Percentiles rank a stretch among this genome's conserved stretches.
These are phyloP conservation scores for Solanum corneliomulleri DNA, from an alignment of 257 asterid genomes.

Conservation along the genomic window DNA sequence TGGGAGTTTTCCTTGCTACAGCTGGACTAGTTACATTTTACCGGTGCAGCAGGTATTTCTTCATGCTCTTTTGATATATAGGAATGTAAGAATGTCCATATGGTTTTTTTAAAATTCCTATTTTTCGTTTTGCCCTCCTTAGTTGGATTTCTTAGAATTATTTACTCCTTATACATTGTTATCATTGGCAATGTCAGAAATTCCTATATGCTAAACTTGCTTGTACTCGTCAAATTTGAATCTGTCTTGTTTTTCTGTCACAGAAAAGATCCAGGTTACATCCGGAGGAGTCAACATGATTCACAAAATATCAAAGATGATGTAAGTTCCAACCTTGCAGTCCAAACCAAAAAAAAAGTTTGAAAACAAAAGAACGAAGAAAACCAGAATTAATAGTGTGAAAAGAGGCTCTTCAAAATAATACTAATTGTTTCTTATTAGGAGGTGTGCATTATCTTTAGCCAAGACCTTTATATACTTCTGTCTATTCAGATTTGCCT, in stretches of 20 bases:
- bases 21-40: slow-evolving; percentile 65
- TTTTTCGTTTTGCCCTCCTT: not conserved
- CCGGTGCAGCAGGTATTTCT: slow-evolving; percentile 84
- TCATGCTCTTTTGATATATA: not conserved
- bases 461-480: not conserved
- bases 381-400: not conserved
- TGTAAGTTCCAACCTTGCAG: slow-evolving; percentile 34
- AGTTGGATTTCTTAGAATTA: not conserved
- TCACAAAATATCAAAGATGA: slow-evolving; percentile 71
- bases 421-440: not conserved
- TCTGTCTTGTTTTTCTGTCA: slow-evolving; percentile 15
- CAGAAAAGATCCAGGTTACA: slow-evolving; percentile 96
- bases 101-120: not conserved
- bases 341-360: not conserved
- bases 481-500: not conserved
- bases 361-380: not conserved
- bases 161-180: not conserved
- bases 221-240: not conserved
- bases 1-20: slow-evolving; percentile 75
- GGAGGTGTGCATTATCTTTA: not conserved
- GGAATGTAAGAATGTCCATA: not conserved
- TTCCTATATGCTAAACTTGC: not conserved
- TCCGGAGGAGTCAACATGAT: slow-evolving; percentile 51
- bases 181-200: not conserved
- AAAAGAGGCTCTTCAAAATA: not conserved